Conservation (phyloP, 805 yeast genomes). For the Teunomyces barrocoloradensis region DNA sequence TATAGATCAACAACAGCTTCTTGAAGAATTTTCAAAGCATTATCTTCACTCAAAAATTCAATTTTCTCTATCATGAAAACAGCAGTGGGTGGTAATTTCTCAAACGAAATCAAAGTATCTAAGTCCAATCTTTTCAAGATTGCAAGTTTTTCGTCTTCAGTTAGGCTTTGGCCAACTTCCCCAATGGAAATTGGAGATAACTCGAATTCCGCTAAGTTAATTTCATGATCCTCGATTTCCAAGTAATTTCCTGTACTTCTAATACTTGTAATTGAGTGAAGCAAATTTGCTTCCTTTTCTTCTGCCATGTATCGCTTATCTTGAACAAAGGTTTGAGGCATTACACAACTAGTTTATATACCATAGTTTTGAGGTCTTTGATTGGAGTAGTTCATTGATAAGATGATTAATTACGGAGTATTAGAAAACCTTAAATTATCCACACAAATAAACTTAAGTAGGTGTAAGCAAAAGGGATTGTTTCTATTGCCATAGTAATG, state of each 20-base stretch:
- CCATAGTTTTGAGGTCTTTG: no score
- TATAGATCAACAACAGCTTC: conserved; percentile 39
- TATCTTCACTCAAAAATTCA: conserved; percentile 30
- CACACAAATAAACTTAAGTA: no score
- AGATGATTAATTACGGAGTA: no score
- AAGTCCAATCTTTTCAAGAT: conserved; percentile 26
- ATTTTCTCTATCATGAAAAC: conserved; percentile 43
- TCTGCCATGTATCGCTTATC: neutral
- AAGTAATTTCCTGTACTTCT: conserved; percentile 6
- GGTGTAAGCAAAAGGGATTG: no score
- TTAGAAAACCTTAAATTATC: no score
- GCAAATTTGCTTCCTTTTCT: neutral
- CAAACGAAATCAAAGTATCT: conserved; percentile 23
- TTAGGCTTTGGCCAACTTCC: conserved; percentile 24
- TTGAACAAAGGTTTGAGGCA: neutral
- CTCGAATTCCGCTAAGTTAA: conserved; percentile 11
- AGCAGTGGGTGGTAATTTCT: conserved; percentile 29
- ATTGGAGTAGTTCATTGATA: no score
- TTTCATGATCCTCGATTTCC: conserved; percentile 10
- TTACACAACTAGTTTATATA: no score
- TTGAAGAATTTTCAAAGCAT: conserved; percentile 39
- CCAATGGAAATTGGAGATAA: conserved; percentile 23
- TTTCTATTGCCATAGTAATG: no score
- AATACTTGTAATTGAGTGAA: neutral
- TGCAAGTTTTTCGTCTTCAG: conserved; percentile 23